These are phyloP conservation scores for Gleditsia sinensis DNA, from an alignment of 306 rosid species.

Conservation along the genomic window DNA sequence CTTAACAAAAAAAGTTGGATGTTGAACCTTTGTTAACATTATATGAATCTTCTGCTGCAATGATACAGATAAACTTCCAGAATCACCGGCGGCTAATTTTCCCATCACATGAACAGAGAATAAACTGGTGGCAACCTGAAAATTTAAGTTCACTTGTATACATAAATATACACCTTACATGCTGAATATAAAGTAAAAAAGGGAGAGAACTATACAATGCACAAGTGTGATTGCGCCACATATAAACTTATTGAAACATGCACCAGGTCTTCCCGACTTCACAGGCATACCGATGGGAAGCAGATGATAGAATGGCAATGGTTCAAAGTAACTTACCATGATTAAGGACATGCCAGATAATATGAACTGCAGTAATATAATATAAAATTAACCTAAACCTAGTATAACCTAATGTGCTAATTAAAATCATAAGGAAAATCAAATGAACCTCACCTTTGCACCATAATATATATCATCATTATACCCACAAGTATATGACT, in stretches of 20 bases:
- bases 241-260: slow-evolving; percentile 5
- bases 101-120: slow-evolving; percentile 75
- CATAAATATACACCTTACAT: slow-evolving; percentile 10
- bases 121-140: slow-evolving; percentile 80
- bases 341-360: slow-evolving; percentile 9
- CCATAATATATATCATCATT: slow-evolving; percentile 49
- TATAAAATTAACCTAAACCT: slow-evolving; percentile 22
- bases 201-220: slow-evolving; percentile 16
- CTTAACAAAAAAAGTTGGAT: slow-evolving; percentile 20
- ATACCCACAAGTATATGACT: slow-evolving; percentile 53
- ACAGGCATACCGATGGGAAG: neutral
- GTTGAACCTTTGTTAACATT: slow-evolving; percentile 60
- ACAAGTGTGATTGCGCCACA: slow-evolving; percentile 17
- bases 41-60: slow-evolving; percentile 67
- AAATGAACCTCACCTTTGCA: slow-evolving; percentile 65
- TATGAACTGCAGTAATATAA: neutral
- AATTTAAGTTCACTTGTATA: slow-evolving; percentile 19
- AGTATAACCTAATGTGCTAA: neutral
- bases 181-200: neutral
- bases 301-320: slow-evolving; percentile 6
- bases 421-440: slow-evolving; percentile 5
- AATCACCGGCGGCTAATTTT: slow-evolving; percentile 57
- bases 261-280: neutral
- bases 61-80: slow-evolving; percentile 81
- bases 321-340: slow-evolving; percentile 17